Evolutionary conservation across 129 eudicot species (phyloP), one percentile per base, ranked within the genome.

Genomic region (Pittosporum tobira): DNA sequence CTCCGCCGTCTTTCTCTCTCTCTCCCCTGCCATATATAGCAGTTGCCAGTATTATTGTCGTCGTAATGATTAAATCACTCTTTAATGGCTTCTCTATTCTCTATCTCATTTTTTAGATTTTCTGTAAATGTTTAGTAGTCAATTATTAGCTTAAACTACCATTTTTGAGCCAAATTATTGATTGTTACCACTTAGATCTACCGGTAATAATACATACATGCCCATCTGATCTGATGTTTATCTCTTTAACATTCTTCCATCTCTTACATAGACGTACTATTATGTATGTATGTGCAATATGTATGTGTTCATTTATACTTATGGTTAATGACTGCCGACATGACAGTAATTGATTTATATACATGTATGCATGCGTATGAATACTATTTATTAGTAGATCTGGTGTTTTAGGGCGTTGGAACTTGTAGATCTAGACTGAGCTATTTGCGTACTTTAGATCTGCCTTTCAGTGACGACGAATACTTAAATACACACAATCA

Each of bases 401-500:
- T 75, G 75, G 64, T 19, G 51, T 51, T 45, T 68, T 69, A 15
- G 73, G 57, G 65, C 50, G 50, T 31, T 58, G 6, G 51, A 28
- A 63, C 30, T 62, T 28, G 28, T 65, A 71, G 84, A 82, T 78
- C 79, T 77, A 53, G 24, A 28, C 9, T 38, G 28, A 69, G 60
- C 40, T 42, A 43, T 55, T 57, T 20, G 48, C 46, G 51, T 45
- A 16, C 36, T 38, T 6, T 58, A 56, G 72, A 73, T 76, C 77
- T 73, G 57, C 51, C 31, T 46, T 52, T 59, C 19, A 11, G 60
- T 50, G 46, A 49, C 52, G 15, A 43, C 45, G 23, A 42, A 9
- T 58, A 3, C 45, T 36, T 27, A 13, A 12, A 10, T 43, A 43
- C 9, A 31, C 58, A 27, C 12, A 10, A 16, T n/a, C n/a, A n/a